Base-by-base conservation (phyloP, 495 filamentous ascomycete species). In the Aspergillus leporis region DNA sequence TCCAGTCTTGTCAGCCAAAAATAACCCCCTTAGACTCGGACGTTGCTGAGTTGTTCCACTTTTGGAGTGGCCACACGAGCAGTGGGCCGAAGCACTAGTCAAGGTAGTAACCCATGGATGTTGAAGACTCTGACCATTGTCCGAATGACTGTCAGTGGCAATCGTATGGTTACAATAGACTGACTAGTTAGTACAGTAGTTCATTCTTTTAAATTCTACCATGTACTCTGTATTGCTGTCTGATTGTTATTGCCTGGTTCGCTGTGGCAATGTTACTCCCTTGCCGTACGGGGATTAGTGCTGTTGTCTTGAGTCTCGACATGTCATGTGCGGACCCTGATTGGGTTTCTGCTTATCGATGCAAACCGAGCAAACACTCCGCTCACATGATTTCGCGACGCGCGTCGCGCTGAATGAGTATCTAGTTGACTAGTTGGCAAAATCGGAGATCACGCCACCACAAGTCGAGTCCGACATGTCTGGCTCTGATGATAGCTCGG, bases 401-500 rank as follows among this genome's bases (percentile, higher is more conserved):
- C 52, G 48, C 48, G 47, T 51, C 60, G 61, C 55, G 61, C 50
- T 43, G 47, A 57, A 53, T 49, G 34, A 43, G 41, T n/a, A 41
- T 8, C 4, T 16, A 48, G 30, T 49, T 4, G 34, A 2, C 4
- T 16, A 14, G 30, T 12, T 36, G 8, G 32, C 19, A 25, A 23
- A 8, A 6, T 14, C 13, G 32, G 14, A 25, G 5, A 23, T 41
- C 51, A 19, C 32, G 13, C 25, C n/a, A 23, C 22, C 18, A 47
- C 5, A 51, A 16, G 30, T 51, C 22, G 36, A 53, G 7, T 47
- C 50, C 58, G 57, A 58, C 19, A 70, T 70, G 67, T 61, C 65
- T 18, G 68, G 61, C 55, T 54, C 66, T 2, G 70, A 73, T 21
- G 60, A 52, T 22, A 61, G 56, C 10, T 61, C 40, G 9, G 56